Percentiles rank a stretch among this genome's conserved stretches.
These are phyloP conservation scores for Penicillium fimorum DNA, from an alignment of 495 filamentous ascomycete species.

Conservation along the genomic window DNA sequence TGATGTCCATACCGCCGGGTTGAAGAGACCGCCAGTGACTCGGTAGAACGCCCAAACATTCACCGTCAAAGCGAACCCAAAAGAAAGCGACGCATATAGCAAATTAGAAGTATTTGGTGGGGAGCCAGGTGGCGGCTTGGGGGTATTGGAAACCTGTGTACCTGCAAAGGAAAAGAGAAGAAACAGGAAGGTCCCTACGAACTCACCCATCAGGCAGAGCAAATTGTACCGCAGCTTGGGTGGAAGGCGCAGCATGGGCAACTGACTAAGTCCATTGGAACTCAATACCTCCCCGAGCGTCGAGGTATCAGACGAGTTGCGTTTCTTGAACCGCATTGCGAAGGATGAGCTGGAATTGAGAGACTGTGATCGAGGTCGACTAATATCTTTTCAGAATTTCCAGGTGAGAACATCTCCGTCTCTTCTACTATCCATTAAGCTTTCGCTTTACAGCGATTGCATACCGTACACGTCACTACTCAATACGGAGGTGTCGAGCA, in stretches of 20 bases:
- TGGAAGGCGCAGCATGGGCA: constrained; percentile 42
- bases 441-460: neutral
- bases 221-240: constrained; percentile 48
- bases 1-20: constrained; percentile 59
- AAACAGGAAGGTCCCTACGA: constrained; percentile 80
- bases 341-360: neutral
- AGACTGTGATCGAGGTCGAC: neutral
- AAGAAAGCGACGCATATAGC: constrained; percentile 68
- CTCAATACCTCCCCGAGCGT: constrained; percentile 11
- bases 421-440: neutral
- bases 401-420: no score
- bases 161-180: constrained; percentile 79
- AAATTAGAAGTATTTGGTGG: constrained; percentile 47
- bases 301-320: constrained; percentile 10
- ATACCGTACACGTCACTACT: constrained; percentile 22
- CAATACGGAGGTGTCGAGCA: neutral
- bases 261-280: constrained; percentile 22
- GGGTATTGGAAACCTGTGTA: constrained; percentile 68
- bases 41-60: constrained; percentile 88
- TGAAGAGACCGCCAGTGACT: constrained; percentile 77
- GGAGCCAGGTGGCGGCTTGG: constrained; percentile 33
- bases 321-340: constrained; percentile 16
- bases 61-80: constrained; percentile 73
- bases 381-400: neutral
- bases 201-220: constrained; percentile 65